phyloP scores from a whole-genome alignment of 495 filamentous ascomycete species.

The Peziza echinospora region DNA sequence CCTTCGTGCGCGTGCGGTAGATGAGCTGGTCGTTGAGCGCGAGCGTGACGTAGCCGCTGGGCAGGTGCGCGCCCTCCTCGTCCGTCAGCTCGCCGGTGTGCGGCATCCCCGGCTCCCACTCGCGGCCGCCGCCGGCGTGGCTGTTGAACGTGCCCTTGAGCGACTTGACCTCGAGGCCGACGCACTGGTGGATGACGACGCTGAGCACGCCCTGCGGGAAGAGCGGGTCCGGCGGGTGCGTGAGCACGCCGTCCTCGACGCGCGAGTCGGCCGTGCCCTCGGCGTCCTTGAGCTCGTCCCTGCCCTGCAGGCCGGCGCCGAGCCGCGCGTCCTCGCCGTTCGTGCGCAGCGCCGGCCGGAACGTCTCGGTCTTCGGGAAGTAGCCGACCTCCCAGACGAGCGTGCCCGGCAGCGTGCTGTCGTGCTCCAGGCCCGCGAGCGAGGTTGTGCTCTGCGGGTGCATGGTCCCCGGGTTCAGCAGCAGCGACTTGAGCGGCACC shows the following conservation, averaged over 20 bases:
- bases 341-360: constrained; percentile 59
- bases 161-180: constrained; percentile 30
- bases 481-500: constrained; percentile 57
- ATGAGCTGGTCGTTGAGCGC: constrained; percentile 50
- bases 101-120: constrained; percentile 79
- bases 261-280: constrained; percentile 56
- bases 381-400: constrained; percentile 50
- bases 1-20: constrained; percentile 49
- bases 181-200: constrained; percentile 52
- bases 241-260: constrained; percentile 61
- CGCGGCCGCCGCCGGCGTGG: constrained; percentile 22
- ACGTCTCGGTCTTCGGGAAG: constrained; percentile 48
- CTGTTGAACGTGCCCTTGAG: not conserved
- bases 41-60: constrained; percentile 46
- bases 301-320: constrained; percentile 45
- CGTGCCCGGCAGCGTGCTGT: constrained; percentile 43
- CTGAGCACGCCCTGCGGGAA: constrained; percentile 69
- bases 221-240: constrained; percentile 80
- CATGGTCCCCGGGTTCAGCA: constrained; percentile 80
- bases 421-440: constrained; percentile 38
- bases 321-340: constrained; percentile 65
- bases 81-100: constrained; percentile 20
- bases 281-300: constrained; percentile 66
- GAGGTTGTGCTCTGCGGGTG: constrained; percentile 47
- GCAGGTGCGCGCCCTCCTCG: constrained; percentile 38